Evolutionary conservation across 2,329 filamentous ascomycete genomes (phyloP).

Genomic region (Shiraia sp.): DNA sequence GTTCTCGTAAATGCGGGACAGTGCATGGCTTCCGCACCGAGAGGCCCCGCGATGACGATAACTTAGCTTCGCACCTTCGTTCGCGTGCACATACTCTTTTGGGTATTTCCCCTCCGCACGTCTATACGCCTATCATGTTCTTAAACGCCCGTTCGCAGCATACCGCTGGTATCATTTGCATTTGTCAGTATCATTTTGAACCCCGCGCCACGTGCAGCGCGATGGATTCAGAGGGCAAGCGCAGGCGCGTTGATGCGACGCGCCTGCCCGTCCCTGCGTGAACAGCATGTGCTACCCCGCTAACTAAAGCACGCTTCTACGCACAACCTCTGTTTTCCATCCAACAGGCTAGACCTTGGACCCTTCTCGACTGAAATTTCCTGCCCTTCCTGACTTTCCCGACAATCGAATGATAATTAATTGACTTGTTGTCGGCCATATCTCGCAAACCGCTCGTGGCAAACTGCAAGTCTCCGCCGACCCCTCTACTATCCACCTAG

Average conservation of each 20-base stretch:
- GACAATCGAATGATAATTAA: background rate
- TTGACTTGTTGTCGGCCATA: too few relatives aligned
- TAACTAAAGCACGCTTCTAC: conserved; percentile 1
- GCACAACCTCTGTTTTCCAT: conserved; percentile 1
- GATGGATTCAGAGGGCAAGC: too few relatives aligned
- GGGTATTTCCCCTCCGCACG: conserved; percentile 14
- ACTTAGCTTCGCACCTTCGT: conserved; percentile 7
- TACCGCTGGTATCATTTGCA: background rate
- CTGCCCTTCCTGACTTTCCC: too few relatives aligned
- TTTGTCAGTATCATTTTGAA: conserved; percentile 1
- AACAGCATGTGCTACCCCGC: conserved; percentile 16
- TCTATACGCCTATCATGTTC: conserved; percentile 12
- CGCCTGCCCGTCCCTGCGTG: conserved; percentile 2
- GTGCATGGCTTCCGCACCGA: conserved; percentile 8
- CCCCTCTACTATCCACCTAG: background rate
- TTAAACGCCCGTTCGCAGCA: background rate
- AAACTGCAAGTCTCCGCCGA: too few relatives aligned
- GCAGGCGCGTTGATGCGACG: conserved; percentile 6
- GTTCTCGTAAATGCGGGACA: conserved; percentile 7
- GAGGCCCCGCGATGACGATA: conserved; percentile 29
- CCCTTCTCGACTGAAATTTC: too few relatives aligned
- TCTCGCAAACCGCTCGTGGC: too few relatives aligned
- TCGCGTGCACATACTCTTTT: conserved; percentile 32
- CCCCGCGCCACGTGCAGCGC: background rate
- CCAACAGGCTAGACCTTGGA: too few relatives aligned